Evolutionary conservation across 2,329 filamentous ascomycete genomes (phyloP).

Genomic region (Magnaporthiopsis incrustans): DNA sequence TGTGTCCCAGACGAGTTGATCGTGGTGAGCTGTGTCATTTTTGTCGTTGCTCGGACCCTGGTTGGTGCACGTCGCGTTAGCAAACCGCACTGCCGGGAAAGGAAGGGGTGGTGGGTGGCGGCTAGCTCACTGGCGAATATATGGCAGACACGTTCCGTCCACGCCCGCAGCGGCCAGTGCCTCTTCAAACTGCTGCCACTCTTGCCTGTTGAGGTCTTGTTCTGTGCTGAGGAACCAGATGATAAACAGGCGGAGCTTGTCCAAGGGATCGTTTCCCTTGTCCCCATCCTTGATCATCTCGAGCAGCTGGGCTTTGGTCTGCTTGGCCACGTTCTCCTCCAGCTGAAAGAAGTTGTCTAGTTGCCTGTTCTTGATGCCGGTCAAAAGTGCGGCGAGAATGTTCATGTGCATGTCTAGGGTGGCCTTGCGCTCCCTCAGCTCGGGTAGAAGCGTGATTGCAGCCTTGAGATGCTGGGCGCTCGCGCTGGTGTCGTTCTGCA

Average conservation of each 20-base stretch:
- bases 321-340: constrained; percentile 87
- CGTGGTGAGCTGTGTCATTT: constrained; percentile 96
- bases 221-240: constrained; percentile 97
- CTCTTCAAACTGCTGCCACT: constrained; percentile 82
- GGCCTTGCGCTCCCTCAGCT: constrained; percentile 87
- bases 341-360: constrained; percentile 94
- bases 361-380: constrained; percentile 87
- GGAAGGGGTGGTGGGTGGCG: neutral
- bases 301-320: constrained; percentile 80
- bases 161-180: constrained; percentile 68
- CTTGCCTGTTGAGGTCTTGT: constrained; percentile 71
- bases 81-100: neutral
- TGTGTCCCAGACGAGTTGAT: constrained; percentile 66
- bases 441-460: constrained; percentile 85
- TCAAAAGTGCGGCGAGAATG: constrained; percentile 68
- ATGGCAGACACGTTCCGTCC: constrained; percentile 70
- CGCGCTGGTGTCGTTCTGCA: constrained; percentile 80
- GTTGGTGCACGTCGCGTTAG: constrained; percentile 7
- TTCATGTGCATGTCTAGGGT: constrained; percentile 99
- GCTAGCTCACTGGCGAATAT: constrained; percentile 68
- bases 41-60: constrained; percentile 57
- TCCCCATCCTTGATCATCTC: constrained; percentile 74
- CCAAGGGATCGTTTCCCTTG: constrained; percentile 75
- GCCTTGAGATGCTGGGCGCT: constrained; percentile 93
- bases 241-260: constrained; percentile 90